A percentile compares a stretch with the other conserved stretches of the same genome.
Conservation (phyloP, 2,329 filamentous ascomycete species). For the Fonsecaea multimorphosa region DNA sequence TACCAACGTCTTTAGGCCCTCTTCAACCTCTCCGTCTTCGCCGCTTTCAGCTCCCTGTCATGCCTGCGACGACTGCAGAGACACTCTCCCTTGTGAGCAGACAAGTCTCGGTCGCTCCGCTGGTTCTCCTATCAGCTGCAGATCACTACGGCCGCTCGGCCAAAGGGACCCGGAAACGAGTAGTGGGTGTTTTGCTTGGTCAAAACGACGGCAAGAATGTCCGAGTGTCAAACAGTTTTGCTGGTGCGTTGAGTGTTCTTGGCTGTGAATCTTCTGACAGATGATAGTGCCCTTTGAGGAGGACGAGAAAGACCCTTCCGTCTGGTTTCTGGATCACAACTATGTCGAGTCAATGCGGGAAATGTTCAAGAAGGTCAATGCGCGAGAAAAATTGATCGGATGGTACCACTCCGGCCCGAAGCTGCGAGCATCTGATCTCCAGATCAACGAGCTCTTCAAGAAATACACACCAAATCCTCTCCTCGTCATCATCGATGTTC, state of each 20-base stretch:
- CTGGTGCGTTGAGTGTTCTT: slow-evolving; percentile 65
- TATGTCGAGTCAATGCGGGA: slow-evolving; percentile 99
- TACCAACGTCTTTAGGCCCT: neutral
- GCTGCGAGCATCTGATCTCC: slow-evolving; percentile 91
- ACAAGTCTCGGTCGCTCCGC: slow-evolving; percentile 94
- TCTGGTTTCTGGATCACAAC: slow-evolving; percentile 99
- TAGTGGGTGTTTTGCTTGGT: slow-evolving; percentile 91
- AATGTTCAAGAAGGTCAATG: slow-evolving; percentile 99
- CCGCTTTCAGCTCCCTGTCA: slow-evolving; percentile 53
- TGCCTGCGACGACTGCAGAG: slow-evolving; percentile 97
- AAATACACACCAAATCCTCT: slow-evolving; percentile 96
- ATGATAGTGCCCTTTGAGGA: slow-evolving; percentile 91
- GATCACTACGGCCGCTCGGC: slow-evolving; percentile 97
- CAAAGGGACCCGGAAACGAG: slow-evolving; percentile 85
- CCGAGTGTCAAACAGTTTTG: slow-evolving; percentile 98
- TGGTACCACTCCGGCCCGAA: slow-evolving; percentile 99
- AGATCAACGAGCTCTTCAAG: slow-evolving; percentile 99
- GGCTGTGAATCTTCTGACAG: slow-evolving; percentile 13
- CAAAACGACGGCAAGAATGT: slow-evolving; percentile 97
- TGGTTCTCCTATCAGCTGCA: slow-evolving; percentile 96
- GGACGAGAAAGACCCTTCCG: slow-evolving; percentile 96
- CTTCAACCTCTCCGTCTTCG: neutral
- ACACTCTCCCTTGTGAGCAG: slow-evolving; percentile 92
- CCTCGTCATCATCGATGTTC: slow-evolving; percentile 96
- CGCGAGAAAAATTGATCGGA: slow-evolving; percentile 96